Percentiles rank a stretch among this genome's conserved stretches.
Conservation (phyloP, 345 rosid species). For the Eucalyptus albens region DNA sequence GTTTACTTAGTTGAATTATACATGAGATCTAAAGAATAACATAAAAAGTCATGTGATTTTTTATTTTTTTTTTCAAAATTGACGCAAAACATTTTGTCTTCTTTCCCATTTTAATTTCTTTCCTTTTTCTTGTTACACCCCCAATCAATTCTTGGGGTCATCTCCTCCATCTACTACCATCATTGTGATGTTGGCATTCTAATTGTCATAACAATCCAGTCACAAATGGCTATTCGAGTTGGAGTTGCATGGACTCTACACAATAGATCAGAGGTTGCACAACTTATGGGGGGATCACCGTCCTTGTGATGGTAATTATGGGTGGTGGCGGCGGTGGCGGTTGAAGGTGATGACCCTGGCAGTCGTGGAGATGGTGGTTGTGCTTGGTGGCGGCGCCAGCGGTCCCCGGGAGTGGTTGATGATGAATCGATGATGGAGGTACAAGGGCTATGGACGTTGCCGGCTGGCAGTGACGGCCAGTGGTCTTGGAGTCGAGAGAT, state of each 20-base stretch:
- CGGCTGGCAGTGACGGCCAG: not conserved
- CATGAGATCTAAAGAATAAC: not conserved
- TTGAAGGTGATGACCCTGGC: not conserved
- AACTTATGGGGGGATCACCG: not conserved
- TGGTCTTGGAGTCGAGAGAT: not conserved
- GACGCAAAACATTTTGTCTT: not conserved
- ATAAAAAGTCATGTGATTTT: accelerated
- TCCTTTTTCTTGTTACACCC: not conserved
- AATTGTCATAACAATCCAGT: not conserved
- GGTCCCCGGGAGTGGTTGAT: not conserved
- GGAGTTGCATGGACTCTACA: not conserved
- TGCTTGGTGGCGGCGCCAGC: not conserved
- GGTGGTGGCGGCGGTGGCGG: not conserved
- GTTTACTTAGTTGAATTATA: accelerated
- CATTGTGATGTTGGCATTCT: not conserved
- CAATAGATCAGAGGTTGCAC: not conserved
- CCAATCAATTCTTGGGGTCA: not conserved
- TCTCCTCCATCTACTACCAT: not conserved
- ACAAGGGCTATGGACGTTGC: not conserved
- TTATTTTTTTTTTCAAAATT: not conserved
- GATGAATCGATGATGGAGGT: not conserved
- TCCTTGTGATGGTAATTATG: not conserved
- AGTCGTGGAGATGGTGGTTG: not conserved
- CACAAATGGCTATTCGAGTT: not conserved
- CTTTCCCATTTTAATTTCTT: not conserved